A percentile compares a stretch with the other conserved stretches of the same genome.
These are phyloP conservation scores for Brettanomyces custersianus DNA, from an alignment of 805 yeast species.

Conservation along the genomic window DNA sequence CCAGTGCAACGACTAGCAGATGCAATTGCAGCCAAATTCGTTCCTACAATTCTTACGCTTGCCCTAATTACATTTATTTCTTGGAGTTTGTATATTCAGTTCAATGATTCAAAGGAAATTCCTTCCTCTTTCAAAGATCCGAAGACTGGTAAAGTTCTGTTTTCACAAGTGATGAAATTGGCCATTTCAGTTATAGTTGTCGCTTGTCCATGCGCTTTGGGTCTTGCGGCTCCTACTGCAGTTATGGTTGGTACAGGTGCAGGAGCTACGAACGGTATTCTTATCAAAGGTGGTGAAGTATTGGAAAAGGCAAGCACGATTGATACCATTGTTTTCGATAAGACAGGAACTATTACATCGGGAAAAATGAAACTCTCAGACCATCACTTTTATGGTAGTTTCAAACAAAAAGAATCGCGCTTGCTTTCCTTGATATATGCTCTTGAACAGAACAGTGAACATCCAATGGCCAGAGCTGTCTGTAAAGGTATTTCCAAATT, in stretches of 20 bases:
- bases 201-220: constrained; percentile 98
- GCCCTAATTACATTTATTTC: constrained; percentile 56
- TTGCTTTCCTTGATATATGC: constrained; percentile 47
- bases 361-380: constrained; percentile 56
- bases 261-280: constrained; percentile 82
- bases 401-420: constrained; percentile 16
- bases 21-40: constrained; percentile 74
- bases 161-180: constrained; percentile 42
- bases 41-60: constrained; percentile 59
- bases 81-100: constrained; percentile 40
- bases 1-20: constrained; percentile 91
- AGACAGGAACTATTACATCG: constrained; percentile 89
- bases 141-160: constrained; percentile 11
- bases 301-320: constrained; percentile 65
- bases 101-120: constrained; percentile 6
- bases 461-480: constrained; percentile 79
- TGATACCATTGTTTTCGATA: constrained; percentile 73
- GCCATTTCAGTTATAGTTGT: constrained; percentile 91
- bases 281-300: constrained; percentile 89
- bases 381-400: constrained; percentile 12
- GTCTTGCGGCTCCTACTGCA: constrained; percentile 97
- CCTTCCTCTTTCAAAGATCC: constrained; percentile 22
- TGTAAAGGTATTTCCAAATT: constrained; percentile 22
- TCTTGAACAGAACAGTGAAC: constrained; percentile 69
- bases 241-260: constrained; percentile 98